Evolutionary conservation across 2,329 filamentous ascomycete species (phyloP), one percentile per base, ranked within the genome.

Genomic region (Botrytis fragariae): DNA sequence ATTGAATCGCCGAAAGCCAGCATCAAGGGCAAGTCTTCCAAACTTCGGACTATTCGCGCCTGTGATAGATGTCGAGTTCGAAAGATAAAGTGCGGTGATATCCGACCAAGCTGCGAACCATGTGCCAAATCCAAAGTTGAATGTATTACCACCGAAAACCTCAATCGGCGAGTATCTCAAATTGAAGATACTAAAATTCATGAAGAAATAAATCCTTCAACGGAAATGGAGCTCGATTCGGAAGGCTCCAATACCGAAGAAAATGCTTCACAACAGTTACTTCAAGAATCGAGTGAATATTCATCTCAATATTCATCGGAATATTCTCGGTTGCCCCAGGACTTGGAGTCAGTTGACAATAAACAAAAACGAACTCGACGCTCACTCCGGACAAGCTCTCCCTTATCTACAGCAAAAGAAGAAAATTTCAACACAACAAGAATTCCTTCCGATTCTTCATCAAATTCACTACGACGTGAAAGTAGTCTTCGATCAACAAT

Each of bases 261-360:
- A 37, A 69, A 70, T 29, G 48, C 64, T 32, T 73, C 71, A 51
- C 64, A 73, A 22, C 71, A 73, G 63, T 60, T 73, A 16, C 51
- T 73, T 22, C 51, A 62, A 54, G 71, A 73, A 25, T 61, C 71
- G 14, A 70, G n/a, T 73, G 65, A 73, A 73, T 73, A 73, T 18
- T 68, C 71, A 22, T 54, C 25, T 37, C 64, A 70, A 35, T 51
- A 70, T 44, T 69, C 65, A 68, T 59, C 48, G 18, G 62, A 72
- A 68, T 57, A 59, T 60, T 68, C 71, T 48, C 71, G 51, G 48
- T 44, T 68, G 51, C 39, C 61, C 14, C 51, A 60, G 32, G 71
- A 72, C 6, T n/a, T 48, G 48, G 35, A 37, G 67, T 25, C 14
- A 57, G 32, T 54, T 29, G 45, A 57, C 22, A 54, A 39, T 44